Evolutionary conservation across 1,139 yeast species (phyloP), one percentile per base, ranked within the genome.

Genomic region (Yamadazyma diospyri): DNA sequence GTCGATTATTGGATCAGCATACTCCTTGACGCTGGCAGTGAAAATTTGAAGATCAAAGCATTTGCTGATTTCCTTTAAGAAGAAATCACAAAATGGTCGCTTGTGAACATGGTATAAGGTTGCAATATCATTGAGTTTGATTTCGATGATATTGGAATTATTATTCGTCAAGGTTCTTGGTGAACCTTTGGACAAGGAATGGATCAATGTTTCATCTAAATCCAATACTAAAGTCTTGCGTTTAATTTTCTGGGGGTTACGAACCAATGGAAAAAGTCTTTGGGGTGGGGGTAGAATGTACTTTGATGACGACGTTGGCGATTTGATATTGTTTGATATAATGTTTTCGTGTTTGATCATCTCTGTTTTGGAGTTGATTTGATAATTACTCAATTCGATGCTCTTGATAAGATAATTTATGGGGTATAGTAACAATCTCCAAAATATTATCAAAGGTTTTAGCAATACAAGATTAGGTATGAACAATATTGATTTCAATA

Each of bases 1-100:
- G 57, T 89, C 94, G 33, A 92, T 87, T 40, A 92, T 94, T 0
- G 98, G 98, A 52, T 92, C 98, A 0, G 98, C 98, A 50, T 92
- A 92, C 54, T 88, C 96, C 57, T 80, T 80, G 38, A 92, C 94
- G 32, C 95, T 82, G 2, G 98, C 98, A 0, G 98, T 92, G 62
- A 88, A 88, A 9, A 92, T 77, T 29, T 88, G 92, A 27, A 92
- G 64, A 46, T 87, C 85, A 57, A 78, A 92, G 97, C 97, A 92
- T 48, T 79, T 78, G 35, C 81, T 67, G 10, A 88, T 94, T 40
- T 81, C 83, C 38, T 76, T 69, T 19, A 92, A 64, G 51, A 92
- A 92, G 44, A 76, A 75, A 55, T 87, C 96, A 52, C 97, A 92
- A 51, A 71, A 83, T 0, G 98, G 98, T 38, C 98, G 70, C 54